These are phyloP conservation scores for Trichothecium sympodiale DNA, from an alignment of 2,329 filamentous ascomycete species.

Conservation along the genomic window DNA sequence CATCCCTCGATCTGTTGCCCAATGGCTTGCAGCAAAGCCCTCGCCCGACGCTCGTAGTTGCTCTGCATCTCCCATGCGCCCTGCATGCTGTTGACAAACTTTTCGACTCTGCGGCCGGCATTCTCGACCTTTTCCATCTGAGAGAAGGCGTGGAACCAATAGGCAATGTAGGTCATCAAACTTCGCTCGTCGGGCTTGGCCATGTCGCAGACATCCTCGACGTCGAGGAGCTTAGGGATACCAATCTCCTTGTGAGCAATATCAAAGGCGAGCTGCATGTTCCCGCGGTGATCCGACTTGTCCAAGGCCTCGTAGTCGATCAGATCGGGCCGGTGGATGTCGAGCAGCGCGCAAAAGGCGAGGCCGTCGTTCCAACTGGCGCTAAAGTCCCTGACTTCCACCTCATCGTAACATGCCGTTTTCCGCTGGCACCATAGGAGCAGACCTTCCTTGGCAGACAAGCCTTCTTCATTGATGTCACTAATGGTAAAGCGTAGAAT, in stretches of 20 bases:
- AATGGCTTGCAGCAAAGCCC: slow-evolving; percentile 66
- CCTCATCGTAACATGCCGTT: slow-evolving; percentile 95
- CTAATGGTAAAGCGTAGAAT: slow-evolving; percentile 98
- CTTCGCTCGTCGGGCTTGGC: slow-evolving; percentile 91
- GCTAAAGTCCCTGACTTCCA: slow-evolving; percentile 91
- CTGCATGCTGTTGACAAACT: slow-evolving; percentile 98
- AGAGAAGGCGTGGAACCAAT: slow-evolving; percentile 99
- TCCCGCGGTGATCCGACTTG: slow-evolving; percentile 86
- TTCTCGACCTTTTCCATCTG: slow-evolving; percentile 99
- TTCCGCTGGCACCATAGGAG: slow-evolving; percentile 97
- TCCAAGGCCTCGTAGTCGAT: slow-evolving; percentile 95
- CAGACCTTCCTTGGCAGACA: slow-evolving; percentile 94
- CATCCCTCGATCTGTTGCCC: slow-evolving; percentile 62
- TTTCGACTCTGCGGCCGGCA: slow-evolving; percentile 88
- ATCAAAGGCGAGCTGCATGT: slow-evolving; percentile 97
- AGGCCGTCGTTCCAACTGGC: slow-evolving; percentile 94
- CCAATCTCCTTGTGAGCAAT: slow-evolving; percentile 94
- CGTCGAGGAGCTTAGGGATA: slow-evolving; percentile 88
- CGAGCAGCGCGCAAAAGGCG: slow-evolving; percentile 89
- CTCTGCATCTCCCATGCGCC: slow-evolving; percentile 99
- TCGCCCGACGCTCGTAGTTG: slow-evolving; percentile 86
- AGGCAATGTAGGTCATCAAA: slow-evolving; percentile 98
- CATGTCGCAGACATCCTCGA: slow-evolving; percentile 96
- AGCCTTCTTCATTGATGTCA: slow-evolving; percentile 95
- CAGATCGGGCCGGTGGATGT: slow-evolving; percentile 92